Conservation (phyloP, 164 flowering plant species). For the Piper longum region DNA sequence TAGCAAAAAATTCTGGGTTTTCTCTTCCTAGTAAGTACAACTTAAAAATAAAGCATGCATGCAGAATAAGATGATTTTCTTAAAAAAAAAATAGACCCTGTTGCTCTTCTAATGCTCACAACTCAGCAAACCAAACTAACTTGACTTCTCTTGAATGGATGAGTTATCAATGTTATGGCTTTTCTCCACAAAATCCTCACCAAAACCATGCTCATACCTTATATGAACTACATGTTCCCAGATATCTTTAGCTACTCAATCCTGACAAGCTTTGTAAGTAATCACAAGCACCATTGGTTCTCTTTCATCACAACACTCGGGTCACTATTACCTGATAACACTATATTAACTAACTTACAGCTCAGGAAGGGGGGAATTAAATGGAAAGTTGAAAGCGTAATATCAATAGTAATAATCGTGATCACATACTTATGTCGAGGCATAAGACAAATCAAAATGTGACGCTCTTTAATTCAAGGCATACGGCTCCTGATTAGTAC, state of each 20-base stretch:
- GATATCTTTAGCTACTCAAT: constrained; percentile 73
- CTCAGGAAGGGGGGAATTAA: not conserved
- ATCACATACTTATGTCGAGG: no score
- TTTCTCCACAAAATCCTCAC: not conserved
- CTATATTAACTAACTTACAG: constrained; percentile 21
- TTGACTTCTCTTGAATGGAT: constrained; percentile 3
- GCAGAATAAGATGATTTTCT: not conserved
- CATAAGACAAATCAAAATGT: no score
- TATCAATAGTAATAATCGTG: not conserved
- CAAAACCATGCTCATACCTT: constrained; percentile 20
- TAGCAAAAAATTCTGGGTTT: no score
- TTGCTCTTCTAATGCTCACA: constrained; percentile 11
- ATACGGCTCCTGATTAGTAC: no score
- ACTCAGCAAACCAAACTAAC: constrained; percentile 9
- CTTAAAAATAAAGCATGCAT: not conserved
- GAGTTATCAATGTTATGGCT: not conserved
- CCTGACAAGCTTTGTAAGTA: constrained; percentile 82
- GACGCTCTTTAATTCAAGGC: no score
- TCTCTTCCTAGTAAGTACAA: not conserved
- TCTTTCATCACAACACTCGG: constrained; percentile 76
- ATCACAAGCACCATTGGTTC: constrained; percentile 79
- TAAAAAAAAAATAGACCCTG: not conserved
- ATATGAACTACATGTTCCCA: constrained; percentile 92
- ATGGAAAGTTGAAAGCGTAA: not conserved
- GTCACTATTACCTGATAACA: constrained; percentile 75